A percentile compares a stretch with the other conserved stretches of the same genome.
Conservation (phyloP, 1,284 basidiomycete genomes). For the Wolfiporia cocos region DNA sequence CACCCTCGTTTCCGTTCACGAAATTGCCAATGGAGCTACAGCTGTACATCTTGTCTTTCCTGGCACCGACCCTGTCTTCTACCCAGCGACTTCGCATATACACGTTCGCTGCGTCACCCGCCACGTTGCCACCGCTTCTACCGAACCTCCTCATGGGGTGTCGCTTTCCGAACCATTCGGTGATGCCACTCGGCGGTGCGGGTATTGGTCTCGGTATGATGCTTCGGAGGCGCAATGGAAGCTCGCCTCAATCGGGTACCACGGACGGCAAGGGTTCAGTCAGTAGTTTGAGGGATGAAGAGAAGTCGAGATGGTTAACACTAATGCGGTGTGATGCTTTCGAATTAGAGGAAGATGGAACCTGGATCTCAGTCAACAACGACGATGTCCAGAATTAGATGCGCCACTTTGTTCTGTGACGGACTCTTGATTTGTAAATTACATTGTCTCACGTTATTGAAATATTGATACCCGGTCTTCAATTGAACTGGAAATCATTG, state of each 20-base stretch:
- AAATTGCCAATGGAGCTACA: conserved; percentile 56
- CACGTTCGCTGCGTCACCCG: conserved; percentile 42
- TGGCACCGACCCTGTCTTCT: conserved; percentile 52
- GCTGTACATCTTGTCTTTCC: conserved; percentile 48
- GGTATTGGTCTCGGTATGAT: conserved; percentile 12
- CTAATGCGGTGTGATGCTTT: conserved; percentile 41
- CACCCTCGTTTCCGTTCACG: conserved; percentile 29
- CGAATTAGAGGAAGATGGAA: conserved; percentile 28
- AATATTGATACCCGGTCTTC: too few species aligned
- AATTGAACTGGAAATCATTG: too few species aligned
- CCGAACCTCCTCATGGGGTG: conserved; percentile 21
- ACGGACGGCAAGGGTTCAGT: conserved; percentile 29
- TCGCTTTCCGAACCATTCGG: conserved; percentile 32
- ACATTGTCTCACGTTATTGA: too few species aligned
- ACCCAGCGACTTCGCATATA: conserved; percentile 52
- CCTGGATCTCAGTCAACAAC: conserved; percentile 1
- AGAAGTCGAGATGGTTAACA: conserved; percentile 37
- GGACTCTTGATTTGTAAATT: neutral
- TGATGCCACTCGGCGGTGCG: conserved; percentile 16
- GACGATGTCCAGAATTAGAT: neutral
- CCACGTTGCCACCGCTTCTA: conserved; percentile 49
- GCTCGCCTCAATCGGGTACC: conserved; percentile 2
- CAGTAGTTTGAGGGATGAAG: conserved; percentile 30
- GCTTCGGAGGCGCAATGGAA: conserved; percentile 11
- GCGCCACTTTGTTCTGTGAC: neutral